phyloP scores from a whole-genome alignment of 1,139 yeast species.

The Taiozyma sp. region DNA sequence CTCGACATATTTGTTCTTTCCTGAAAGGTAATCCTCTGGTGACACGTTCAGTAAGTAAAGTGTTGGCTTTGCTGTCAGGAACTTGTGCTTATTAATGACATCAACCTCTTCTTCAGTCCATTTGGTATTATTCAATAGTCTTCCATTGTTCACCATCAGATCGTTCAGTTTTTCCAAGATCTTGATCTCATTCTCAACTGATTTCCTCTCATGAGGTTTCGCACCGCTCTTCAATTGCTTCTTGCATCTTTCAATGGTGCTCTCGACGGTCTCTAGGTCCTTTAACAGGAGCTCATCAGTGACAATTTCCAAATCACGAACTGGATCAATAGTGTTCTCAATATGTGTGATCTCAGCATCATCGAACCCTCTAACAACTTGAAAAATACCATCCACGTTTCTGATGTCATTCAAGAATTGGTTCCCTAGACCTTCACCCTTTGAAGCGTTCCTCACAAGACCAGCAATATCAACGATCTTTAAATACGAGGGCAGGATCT shows the following conservation, averaged over 20 bases:
- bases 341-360: slow-evolving; percentile 70
- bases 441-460: slow-evolving; percentile 63
- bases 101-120: slow-evolving; percentile 57
- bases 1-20: slow-evolving; percentile 39
- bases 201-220: slow-evolving; percentile 28
- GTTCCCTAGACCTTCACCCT: slow-evolving; percentile 75
- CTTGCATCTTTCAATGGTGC: slow-evolving; percentile 40
- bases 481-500: slow-evolving; percentile 48
- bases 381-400: slow-evolving; percentile 70
- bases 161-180: slow-evolving; percentile 45
- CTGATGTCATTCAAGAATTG: slow-evolving; percentile 67
- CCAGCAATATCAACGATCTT: slow-evolving; percentile 74
- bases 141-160: slow-evolving; percentile 51
- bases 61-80: slow-evolving; percentile 68
- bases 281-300: slow-evolving; percentile 68
- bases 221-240: slow-evolving; percentile 39
- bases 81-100: slow-evolving; percentile 50
- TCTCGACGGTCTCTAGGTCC: slow-evolving; percentile 63
- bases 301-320: slow-evolving; percentile 61
- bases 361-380: slow-evolving; percentile 61
- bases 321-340: slow-evolving; percentile 58
- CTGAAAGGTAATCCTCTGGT: slow-evolving; percentile 44
- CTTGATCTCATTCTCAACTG: slow-evolving; percentile 37
- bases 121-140: slow-evolving; percentile 33
- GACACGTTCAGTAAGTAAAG: slow-evolving; percentile 56